Conservation (phyloP, 2,329 filamentous ascomycete genomes). For the Neonectria ditissima region DNA sequence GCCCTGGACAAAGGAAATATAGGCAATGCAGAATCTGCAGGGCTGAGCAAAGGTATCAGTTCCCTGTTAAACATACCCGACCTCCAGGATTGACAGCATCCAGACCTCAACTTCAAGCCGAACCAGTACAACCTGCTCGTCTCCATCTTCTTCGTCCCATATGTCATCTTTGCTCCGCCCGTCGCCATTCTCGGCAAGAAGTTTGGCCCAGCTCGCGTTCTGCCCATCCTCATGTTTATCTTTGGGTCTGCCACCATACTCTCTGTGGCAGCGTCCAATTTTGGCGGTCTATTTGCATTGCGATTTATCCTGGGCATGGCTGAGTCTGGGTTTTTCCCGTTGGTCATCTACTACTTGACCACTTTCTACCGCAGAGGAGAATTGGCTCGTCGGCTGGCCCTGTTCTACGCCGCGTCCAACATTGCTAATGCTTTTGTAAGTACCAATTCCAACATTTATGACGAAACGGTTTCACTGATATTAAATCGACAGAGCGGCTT, state of each 20-base stretch:
- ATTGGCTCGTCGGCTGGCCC: slow-evolving; percentile 60
- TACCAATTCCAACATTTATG: background rate
- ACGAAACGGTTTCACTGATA: background rate
- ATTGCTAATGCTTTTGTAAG: slow-evolving; percentile 69
- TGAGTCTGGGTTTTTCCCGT: slow-evolving; percentile 67
- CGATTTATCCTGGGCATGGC: slow-evolving; percentile 64
- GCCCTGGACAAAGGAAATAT: slow-evolving; percentile 58
- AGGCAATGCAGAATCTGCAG: slow-evolving; percentile 68
- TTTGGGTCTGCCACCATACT: slow-evolving; percentile 77
- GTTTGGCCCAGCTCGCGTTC: slow-evolving; percentile 72
- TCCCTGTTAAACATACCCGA: slow-evolving; percentile 54
- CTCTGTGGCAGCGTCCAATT: slow-evolving; percentile 62
- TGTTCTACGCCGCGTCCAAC: slow-evolving; percentile 82
- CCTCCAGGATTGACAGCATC: slow-evolving; percentile 53
- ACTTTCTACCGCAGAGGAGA: slow-evolving; percentile 63
- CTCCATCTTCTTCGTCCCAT: slow-evolving; percentile 81
- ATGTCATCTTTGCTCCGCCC: slow-evolving; percentile 74
- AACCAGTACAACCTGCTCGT: slow-evolving; percentile 79
- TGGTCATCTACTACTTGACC: slow-evolving; percentile 64
- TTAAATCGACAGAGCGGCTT: slow-evolving; percentile 50
- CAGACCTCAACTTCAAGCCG: slow-evolving; percentile 63
- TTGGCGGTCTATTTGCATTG: slow-evolving; percentile 62
- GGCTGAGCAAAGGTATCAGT: slow-evolving; percentile 51
- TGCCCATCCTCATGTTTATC: slow-evolving; percentile 77
- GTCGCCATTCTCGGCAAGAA: slow-evolving; percentile 74